These are phyloP conservation scores for Penicillium desertorum DNA, from an alignment of 495 filamentous ascomycete genomes.

Conservation along the genomic window DNA sequence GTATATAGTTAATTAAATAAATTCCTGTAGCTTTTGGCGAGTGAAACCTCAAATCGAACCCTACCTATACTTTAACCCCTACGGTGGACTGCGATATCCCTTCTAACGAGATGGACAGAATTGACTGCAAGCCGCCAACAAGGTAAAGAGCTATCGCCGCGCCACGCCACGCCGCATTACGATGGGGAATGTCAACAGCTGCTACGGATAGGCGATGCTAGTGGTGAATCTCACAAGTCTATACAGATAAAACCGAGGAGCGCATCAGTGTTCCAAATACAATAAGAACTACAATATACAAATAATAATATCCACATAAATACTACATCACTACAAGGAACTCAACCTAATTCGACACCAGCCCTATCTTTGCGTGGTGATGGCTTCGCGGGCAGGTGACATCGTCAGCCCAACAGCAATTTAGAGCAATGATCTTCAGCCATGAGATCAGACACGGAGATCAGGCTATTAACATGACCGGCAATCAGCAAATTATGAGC, in stretches of 20 bases:
- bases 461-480: not conserved
- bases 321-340: not conserved
- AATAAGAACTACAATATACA: not conserved
- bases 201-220: not conserved
- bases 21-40: no score
- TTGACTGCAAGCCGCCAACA: no score
- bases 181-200: not conserved
- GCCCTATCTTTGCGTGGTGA: not conserved
- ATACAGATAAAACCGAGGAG: not conserved
- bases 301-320: not conserved
- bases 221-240: not conserved
- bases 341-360: not conserved
- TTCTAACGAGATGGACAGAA: no score
- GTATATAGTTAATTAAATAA: no score
- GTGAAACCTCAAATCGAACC: no score
- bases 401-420: not conserved
- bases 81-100: no score
- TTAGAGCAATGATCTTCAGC: not conserved
- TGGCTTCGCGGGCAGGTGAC: slow-evolving; percentile 11
- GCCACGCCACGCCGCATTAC: no score
- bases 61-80: no score
- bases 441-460: not conserved
- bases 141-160: no score
- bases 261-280: not conserved
- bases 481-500: not conserved